phyloP scores from a whole-genome alignment of 106 monocot species.

The Chionographis japonica region DNA sequence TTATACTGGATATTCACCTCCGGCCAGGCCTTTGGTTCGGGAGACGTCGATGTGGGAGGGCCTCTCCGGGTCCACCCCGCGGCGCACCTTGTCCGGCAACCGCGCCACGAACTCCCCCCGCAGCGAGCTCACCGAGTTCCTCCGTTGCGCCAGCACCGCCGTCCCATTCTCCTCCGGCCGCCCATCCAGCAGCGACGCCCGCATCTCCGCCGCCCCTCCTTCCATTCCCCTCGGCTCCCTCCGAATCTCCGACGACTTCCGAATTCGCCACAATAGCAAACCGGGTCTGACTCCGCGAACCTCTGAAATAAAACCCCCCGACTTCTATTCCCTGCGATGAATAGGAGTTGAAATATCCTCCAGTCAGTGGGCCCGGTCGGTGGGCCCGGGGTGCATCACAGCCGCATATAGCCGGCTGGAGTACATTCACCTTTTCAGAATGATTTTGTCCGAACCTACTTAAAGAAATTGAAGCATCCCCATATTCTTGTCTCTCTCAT shows the following conservation, averaged over 20 bases:
- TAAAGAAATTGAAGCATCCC: too few relatives aligned
- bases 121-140: conserved; percentile 41
- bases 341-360: too few relatives aligned
- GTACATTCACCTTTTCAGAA: too few relatives aligned
- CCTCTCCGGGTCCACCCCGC: conserved; percentile 54
- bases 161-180: conserved; percentile 1
- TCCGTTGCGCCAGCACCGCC: conserved; percentile 10
- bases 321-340: too few relatives aligned
- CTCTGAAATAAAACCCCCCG: too few relatives aligned
- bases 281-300: too few relatives aligned
- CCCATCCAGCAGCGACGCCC: conserved; percentile 8
- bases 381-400: too few relatives aligned
- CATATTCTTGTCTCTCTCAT: too few relatives aligned
- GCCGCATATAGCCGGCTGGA: too few relatives aligned
- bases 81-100: conserved; percentile 58
- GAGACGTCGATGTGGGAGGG: conserved; percentile 55
- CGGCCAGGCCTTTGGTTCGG: conserved; percentile 23
- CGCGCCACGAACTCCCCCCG: conserved; percentile 45
- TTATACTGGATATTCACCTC: conserved; percentile 8
- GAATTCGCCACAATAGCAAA: too few relatives aligned
- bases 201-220: conserved; percentile 6
- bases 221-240: not conserved
- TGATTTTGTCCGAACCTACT: too few relatives aligned
- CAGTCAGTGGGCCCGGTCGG: too few relatives aligned
- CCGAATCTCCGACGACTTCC: not conserved